Conservation (phyloP, 441 rosid species). For the Populus hybrid region DNA sequence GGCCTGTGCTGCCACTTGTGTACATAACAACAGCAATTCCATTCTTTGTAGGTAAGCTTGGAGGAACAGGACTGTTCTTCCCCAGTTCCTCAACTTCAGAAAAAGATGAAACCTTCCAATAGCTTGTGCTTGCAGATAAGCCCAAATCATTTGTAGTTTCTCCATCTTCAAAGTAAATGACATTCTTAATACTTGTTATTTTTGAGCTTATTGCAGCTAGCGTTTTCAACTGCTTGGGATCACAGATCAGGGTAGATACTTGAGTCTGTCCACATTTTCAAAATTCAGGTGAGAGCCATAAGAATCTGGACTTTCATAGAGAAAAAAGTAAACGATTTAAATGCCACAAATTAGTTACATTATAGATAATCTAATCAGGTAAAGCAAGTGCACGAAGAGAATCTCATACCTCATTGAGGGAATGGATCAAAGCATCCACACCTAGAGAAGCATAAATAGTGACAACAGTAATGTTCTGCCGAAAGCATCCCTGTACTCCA, state of each 20-base stretch:
- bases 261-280: slow-evolving; percentile 56
- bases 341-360: neutral
- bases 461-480: slow-evolving; percentile 73
- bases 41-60: slow-evolving; percentile 68
- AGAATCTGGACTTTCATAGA: neutral
- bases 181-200: slow-evolving; percentile 49
- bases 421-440: slow-evolving; percentile 79
- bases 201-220: slow-evolving; percentile 56
- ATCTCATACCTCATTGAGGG: slow-evolving; percentile 74
- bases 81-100: slow-evolving; percentile 83
- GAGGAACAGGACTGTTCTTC: slow-evolving; percentile 42
- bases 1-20: slow-evolving; percentile 95
- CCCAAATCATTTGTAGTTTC: slow-evolving; percentile 41
- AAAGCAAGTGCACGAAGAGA: slow-evolving; percentile 3
- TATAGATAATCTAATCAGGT: neutral
- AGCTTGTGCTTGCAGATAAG: slow-evolving; percentile 30
- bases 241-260: slow-evolving; percentile 82
- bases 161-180: slow-evolving; percentile 72
- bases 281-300: slow-evolving; percentile 9
- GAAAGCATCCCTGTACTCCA: slow-evolving; percentile 73
- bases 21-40: slow-evolving; percentile 82
- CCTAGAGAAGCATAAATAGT: slow-evolving; percentile 96
- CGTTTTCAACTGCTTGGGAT: slow-evolving; percentile 70
- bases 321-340: neutral
- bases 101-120: slow-evolving; percentile 62